These are phyloP conservation scores for Hypoxylon crocopeplum DNA, from an alignment of 495 filamentous ascomycete genomes.

Conservation along the genomic window DNA sequence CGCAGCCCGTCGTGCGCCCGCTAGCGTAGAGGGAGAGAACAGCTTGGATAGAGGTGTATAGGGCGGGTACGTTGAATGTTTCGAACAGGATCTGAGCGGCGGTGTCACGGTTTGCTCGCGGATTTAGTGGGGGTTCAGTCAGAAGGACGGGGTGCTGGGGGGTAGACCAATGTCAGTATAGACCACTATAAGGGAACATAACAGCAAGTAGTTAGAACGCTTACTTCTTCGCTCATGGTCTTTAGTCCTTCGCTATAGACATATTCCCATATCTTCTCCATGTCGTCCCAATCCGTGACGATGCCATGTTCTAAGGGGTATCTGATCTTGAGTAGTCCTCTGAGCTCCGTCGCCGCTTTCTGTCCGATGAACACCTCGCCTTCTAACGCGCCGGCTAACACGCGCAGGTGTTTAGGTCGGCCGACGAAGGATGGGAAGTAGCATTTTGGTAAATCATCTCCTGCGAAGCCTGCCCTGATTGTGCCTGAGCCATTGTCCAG, in stretches of 20 bases:
- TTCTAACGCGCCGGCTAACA: conserved; percentile 93
- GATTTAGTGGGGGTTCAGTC: conserved; percentile 96
- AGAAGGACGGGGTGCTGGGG: conserved; percentile 89
- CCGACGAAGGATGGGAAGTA: conserved; percentile 99
- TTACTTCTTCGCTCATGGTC: conserved; percentile 92
- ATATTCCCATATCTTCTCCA: conserved; percentile 97
- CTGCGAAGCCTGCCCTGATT: conserved; percentile 95
- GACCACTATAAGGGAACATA: neutral
- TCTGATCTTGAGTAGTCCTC: conserved; percentile 91
- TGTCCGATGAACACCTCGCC: conserved; percentile 97
- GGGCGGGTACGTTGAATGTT: conserved; percentile 95
- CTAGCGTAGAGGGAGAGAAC: conserved; percentile 96
- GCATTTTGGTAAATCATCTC: conserved; percentile 93
- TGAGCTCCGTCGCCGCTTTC: conserved; percentile 84
- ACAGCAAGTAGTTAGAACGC: conserved; percentile 29
- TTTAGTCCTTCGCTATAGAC: conserved; percentile 75
- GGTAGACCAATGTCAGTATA: conserved; percentile 22
- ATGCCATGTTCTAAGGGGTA: conserved; percentile 98
- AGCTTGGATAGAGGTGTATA: conserved; percentile 97
- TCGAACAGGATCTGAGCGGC: conserved; percentile 99
- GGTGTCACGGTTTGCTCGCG: conserved; percentile 92
- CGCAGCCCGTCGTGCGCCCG: conserved; percentile 94
- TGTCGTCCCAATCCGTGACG: conserved; percentile 99
- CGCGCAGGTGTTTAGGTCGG: conserved; percentile 94
- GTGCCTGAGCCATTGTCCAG: conserved; percentile 99